Evolutionary conservation across 1,284 basidiomycete species (phyloP).

Genomic region (Sporisorium exsertum): DNA sequence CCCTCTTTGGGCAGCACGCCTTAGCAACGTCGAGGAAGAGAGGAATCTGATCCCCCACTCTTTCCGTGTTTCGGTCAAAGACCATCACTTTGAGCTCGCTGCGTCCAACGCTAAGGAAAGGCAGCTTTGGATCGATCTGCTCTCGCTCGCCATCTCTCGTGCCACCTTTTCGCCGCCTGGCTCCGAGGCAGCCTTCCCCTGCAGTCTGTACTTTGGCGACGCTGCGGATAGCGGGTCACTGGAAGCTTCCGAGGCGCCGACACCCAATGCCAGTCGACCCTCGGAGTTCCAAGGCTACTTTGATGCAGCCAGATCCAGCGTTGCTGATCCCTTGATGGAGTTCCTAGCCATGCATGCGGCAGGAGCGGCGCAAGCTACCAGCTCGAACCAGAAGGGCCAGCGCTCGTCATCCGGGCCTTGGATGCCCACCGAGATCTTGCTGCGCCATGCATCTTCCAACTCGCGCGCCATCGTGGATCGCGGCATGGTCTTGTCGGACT

Average conservation of each 20-base stretch:
- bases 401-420: conserved; percentile 34
- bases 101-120: conserved; percentile 61
- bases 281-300: conserved; percentile 40
- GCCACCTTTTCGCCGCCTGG: conserved; percentile 47
- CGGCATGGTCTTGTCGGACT: conserved; percentile 65
- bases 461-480: conserved; percentile 61
- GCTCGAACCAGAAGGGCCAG: conserved; percentile 35
- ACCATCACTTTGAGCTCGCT: conserved; percentile 67
- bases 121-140: conserved; percentile 59
- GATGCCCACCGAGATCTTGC: conserved; percentile 57
- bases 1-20: conserved; percentile 59
- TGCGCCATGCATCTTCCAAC: conserved; percentile 60
- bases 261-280: conserved; percentile 43
- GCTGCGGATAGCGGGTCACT: conserved; percentile 22
- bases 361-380: conserved; percentile 32
- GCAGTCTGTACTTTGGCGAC: conserved; percentile 54
- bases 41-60: conserved; percentile 56
- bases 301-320: conserved; percentile 13
- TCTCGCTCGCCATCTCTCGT: conserved; percentile 53
- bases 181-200: conserved; percentile 53
- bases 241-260: conserved; percentile 41
- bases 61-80: conserved; percentile 60
- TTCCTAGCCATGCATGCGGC: conserved; percentile 56
- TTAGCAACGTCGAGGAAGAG: conserved; percentile 50
- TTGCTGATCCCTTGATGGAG: conserved; percentile 46